These are phyloP conservation scores for Globisporangium polare DNA, from an alignment of 352 stramenopile genomes.

Conservation along the genomic window DNA sequence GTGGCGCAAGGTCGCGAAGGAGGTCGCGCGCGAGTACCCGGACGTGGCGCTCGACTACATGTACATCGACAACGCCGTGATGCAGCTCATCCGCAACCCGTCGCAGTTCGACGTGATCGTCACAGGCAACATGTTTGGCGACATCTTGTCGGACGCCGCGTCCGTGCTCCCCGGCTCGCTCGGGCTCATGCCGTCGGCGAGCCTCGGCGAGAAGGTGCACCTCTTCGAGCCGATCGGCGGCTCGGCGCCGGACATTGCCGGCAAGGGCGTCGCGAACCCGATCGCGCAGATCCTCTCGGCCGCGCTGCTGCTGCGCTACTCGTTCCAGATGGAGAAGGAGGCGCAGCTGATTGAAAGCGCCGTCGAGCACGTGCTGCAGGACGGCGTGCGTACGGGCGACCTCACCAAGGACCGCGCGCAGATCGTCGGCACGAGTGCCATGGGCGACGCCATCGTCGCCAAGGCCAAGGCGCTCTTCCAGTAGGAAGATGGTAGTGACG, in stretches of 20 bases:
- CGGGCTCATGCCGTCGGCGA: slow-evolving; percentile 98
- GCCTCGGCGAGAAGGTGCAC: slow-evolving; percentile 85
- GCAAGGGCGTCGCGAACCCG: slow-evolving; percentile 95
- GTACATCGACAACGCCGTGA: slow-evolving; percentile 99
- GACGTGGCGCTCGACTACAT: slow-evolving; percentile 96
- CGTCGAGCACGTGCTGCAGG: slow-evolving; percentile 79
- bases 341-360: slow-evolving; percentile 78
- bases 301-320: slow-evolving; percentile 97
- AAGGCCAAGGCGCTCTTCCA: slow-evolving; percentile 62
- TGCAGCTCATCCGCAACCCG: slow-evolving; percentile 97
- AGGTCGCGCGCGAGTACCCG: slow-evolving; percentile 88
- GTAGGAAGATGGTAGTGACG: background rate
- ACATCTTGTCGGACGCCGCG: slow-evolving; percentile 98
- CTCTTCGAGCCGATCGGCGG: slow-evolving; percentile 99
- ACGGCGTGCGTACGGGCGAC: slow-evolving; percentile 84
- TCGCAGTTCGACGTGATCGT: slow-evolving; percentile 99
- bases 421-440: slow-evolving; percentile 64
- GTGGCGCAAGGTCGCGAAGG: slow-evolving; percentile 91
- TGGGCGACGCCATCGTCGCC: slow-evolving; percentile 78
- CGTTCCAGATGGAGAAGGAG: slow-evolving; percentile 78
- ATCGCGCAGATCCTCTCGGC: slow-evolving; percentile 97
- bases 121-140: slow-evolving; percentile 99
- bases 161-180: slow-evolving; percentile 97
- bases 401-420: slow-evolving; percentile 55
- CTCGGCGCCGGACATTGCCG: slow-evolving; percentile 97